Evolutionary conservation across 2,329 filamentous ascomycete species (phyloP).

Genomic region (Pyricularia pennisetigena): DNA sequence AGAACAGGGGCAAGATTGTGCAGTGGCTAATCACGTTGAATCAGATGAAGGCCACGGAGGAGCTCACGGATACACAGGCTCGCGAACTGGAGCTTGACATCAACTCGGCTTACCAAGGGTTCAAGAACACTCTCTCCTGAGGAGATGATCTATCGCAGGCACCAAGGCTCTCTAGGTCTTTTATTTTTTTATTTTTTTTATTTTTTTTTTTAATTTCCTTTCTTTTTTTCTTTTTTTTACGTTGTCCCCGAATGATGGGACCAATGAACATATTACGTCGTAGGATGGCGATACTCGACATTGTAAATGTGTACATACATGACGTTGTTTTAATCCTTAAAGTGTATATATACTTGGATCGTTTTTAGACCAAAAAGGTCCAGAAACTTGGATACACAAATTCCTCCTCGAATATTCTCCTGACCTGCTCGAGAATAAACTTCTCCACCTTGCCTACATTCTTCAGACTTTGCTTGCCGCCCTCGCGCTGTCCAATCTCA

Average conservation of each 20-base stretch:
- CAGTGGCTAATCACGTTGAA: constrained; percentile 97
- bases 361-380: constrained; percentile 76
- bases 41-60: constrained; percentile 93
- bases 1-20: constrained; percentile 92
- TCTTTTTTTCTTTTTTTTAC: too few relatives aligned
- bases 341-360: neutral
- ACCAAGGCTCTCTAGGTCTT: neutral
- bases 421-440: constrained; percentile 92
- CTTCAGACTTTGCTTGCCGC: constrained; percentile 89
- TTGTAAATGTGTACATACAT: neutral
- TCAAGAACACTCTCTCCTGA: constrained; percentile 67
- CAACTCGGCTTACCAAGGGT: constrained; percentile 87
- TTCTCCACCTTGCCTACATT: constrained; percentile 98
- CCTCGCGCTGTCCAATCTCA: constrained; percentile 88
- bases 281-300: neutral
- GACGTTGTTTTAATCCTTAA: neutral
- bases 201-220: too few relatives aligned
- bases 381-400: constrained; percentile 98
- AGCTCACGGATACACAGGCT: constrained; percentile 77
- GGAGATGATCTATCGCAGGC: neutral
- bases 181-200: too few relatives aligned
- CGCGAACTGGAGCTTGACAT: constrained; percentile 89
- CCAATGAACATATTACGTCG: neutral
- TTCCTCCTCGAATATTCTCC: constrained; percentile 95
- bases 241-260: neutral